Base-by-base conservation (phyloP, 2,329 filamentous ascomycete genomes). In the Stemphylium lycopersici region DNA sequence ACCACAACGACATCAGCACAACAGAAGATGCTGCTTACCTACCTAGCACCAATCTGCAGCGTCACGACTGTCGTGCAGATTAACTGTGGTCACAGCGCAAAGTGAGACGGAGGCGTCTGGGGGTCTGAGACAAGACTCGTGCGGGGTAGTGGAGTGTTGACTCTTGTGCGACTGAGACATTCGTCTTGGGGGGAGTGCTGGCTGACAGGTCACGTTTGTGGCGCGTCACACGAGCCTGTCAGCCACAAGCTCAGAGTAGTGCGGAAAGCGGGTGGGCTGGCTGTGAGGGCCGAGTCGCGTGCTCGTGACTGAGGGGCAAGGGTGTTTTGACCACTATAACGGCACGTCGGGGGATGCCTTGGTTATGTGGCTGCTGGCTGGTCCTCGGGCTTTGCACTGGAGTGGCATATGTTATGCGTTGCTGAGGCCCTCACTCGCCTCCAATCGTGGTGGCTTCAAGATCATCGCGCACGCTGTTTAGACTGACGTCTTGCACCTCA, bases 391-490 rank as follows among this genome's bases (percentile, higher is more conserved):
- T 22, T 20, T 15, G 16, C 33, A 12, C 7, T 33, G 36, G 16
- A 6, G 4, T 15, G 24, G 26, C 22, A 10, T 31, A 11, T 12
- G 13, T 13, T 12, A 13, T 47, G 13, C 6, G 22, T 26, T 6
- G 26, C 20, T 37, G 16, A 3, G 18, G 11, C 8, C 12, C 44
- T 70, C 68, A 62, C 34, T 63, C 58, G n/a, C 45, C 56, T 40
- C 49, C 56, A 10, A 70, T 59, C 4, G 59, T 61, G 7, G 63
- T 54, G 24, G 64, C 55, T 29, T 68, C 61, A 36, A 73, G 18
- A 29, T 64, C 65, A 39, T 63, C 65, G 20, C 61, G 53, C 5
- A 68, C 55, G n/a, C 59, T 56, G 22, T 67, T 66, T 18, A 65
- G 24, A 31, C 63, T 54, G 11, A 62, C 48, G 15, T 66, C 59